phyloP scores from a whole-genome alignment of 495 filamentous ascomycete species.

The Penicillium atrosanguineum region DNA sequence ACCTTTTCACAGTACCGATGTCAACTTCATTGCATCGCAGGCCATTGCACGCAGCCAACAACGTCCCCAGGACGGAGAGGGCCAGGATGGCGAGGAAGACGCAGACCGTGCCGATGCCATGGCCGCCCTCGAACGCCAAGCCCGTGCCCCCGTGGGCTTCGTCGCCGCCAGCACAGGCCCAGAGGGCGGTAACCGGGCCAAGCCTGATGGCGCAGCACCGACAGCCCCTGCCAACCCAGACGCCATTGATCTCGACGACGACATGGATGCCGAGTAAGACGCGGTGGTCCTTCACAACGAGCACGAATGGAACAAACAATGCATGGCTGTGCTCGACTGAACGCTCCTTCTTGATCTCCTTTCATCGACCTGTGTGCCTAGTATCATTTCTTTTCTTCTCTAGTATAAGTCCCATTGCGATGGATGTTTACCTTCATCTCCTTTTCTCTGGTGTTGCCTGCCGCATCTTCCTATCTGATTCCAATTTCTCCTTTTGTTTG shows the following conservation, averaged over 20 bases:
- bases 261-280: constrained; percentile 47
- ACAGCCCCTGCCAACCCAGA: constrained; percentile 72
- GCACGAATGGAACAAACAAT: neutral
- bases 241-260: constrained; percentile 79
- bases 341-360: constrained; percentile 5
- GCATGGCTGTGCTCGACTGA: constrained; percentile 1
- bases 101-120: constrained; percentile 76
- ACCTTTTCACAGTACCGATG: constrained; percentile 66
- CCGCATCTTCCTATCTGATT: constrained; percentile 7
- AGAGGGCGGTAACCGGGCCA: constrained; percentile 64
- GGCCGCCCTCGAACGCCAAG: constrained; percentile 85
- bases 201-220: constrained; percentile 35
- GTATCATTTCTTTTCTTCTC: constrained; percentile 15
- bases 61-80: constrained; percentile 44
- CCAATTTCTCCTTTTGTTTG: constrained; percentile 4
- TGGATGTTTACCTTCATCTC: constrained; percentile 11
- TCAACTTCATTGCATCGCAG: constrained; percentile 97
- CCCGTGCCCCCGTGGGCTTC: constrained; percentile 84
- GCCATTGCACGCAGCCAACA: constrained; percentile 80
- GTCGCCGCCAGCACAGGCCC: constrained; percentile 81
- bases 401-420: constrained; percentile 17
- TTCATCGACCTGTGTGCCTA: constrained; percentile 14
- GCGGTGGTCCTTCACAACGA: neutral
- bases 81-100: constrained; percentile 40
- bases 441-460: constrained; percentile 1